Base-by-base conservation (phyloP, 352 stramenopile genomes). In the Phytophthora citricola region DNA sequence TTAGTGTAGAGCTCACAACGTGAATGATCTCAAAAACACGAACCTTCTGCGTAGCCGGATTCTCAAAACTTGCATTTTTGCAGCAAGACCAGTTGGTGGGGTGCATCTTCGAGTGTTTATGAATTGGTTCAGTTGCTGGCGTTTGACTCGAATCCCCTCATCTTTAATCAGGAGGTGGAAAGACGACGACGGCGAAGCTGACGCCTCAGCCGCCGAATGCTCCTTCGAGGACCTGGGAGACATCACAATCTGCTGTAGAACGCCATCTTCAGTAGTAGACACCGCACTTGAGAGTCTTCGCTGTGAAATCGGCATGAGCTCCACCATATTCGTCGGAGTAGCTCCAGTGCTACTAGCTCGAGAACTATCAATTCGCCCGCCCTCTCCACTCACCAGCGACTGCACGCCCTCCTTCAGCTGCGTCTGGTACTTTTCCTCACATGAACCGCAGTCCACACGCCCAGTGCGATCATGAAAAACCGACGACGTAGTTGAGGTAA, bases 401-500 rank as follows among this genome's bases (percentile, higher is more conserved):
- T 65, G 47, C 11, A 46, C 53, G 2, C 47, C 61, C 27, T 83
- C 76, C 41, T 88, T 90, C 20, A 70, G n/a, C 58, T 87, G 66
- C 27, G 36, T 48, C 10, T 71, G 66, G 66, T 89, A 87, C 52
- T 89, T 90, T 74, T 58, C 48, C 78, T 78, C 45, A 85, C 74
- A 34, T 87, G 71, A 32, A 74, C 27, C n/a, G 71, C 50, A 3
- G 82, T 88, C 76, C 82, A 93, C 20, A 79, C 32, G 9, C 87
- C 87, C 15, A 95, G 41, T 1, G 63, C 80, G 61, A 95, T 80
- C 87, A 93, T 95, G 72, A 93, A 92, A 87, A 73, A 11, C 87
- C 87, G 12, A 95, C 83, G 46, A 91, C 62, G 58, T 90, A 83
- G 66, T 94, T 89, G 39, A 77, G 79, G 36, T 91, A 89, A 1